These are phyloP conservation scores for Colletotrichum cuscutae DNA, from an alignment of 2,329 filamentous ascomycete genomes.

Conservation along the genomic window DNA sequence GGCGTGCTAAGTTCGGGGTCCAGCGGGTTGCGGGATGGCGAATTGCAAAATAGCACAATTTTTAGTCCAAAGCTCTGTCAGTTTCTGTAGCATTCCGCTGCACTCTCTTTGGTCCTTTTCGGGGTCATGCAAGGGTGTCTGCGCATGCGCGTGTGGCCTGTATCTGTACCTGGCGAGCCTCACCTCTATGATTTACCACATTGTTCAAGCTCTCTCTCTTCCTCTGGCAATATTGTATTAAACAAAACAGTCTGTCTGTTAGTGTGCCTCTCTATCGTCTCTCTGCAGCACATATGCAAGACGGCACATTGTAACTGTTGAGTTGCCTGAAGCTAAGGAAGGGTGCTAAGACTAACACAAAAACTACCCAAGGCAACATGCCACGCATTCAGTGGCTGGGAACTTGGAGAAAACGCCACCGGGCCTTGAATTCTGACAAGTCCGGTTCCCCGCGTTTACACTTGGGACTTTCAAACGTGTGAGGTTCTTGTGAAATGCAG, in stretches of 20 bases:
- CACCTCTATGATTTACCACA: neutral
- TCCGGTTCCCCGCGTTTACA: neutral
- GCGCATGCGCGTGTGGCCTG: neutral
- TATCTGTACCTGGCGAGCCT: neutral
- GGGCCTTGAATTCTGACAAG: neutral
- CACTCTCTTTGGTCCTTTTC: neutral
- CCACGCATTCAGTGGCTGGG: neutral
- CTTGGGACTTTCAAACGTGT: neutral
- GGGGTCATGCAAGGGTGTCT: neutral
- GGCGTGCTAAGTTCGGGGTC: constrained; percentile 13
- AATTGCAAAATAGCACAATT: constrained; percentile 23
- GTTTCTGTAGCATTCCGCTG: constrained; percentile 21
- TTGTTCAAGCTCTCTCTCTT: neutral
- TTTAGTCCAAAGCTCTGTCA: neutral
- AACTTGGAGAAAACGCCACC: neutral
- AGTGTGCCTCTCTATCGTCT: neutral
- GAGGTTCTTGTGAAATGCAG: neutral
- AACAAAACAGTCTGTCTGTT: no score
- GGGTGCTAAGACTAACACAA: neutral
- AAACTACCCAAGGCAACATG: neutral
- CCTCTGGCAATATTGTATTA: neutral
- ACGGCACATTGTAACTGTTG: neutral
- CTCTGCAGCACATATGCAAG: neutral
- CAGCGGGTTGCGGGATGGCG: constrained; percentile 27
- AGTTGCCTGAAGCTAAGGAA: neutral